Base-by-base conservation (phyloP, 2,329 filamentous ascomycete genomes). In the Aspergillus sp. region DNA sequence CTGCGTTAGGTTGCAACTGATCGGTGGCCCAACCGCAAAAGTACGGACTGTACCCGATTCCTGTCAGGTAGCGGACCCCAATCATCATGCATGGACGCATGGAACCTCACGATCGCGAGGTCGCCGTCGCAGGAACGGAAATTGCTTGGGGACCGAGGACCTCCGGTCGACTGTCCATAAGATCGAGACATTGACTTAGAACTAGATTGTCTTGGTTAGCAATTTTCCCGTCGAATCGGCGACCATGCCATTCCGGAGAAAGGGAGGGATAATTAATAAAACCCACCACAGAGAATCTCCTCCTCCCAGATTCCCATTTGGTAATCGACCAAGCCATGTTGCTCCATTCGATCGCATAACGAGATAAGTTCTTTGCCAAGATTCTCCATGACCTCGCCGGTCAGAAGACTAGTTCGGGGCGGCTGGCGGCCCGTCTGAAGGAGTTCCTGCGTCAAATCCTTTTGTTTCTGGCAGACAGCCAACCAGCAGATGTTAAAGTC, bases 251-350 rank as follows among this genome's bases (percentile, higher is more conserved):
- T 20, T 39, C 31, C 10, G 36, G 12, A 5, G 26, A 39, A 52
- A 22, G 42, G 52, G 22, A 46, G 49, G 53, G 10, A 54, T 46
- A 14, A 29, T 29, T 22, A 9, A 52, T 31, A 18, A 18, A 18
- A 83, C 90, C 77, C 81, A 96, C 93, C 84, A 59, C 85, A 85
- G 67, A 95, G 85, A 67, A 98, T 97, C 71, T 91, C 87, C 72
- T 98, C 93, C 77, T 98, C 95, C 86, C 92, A 96, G 26, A 98
- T 91, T 9, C 95, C 95, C 79, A 96, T 96, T 71, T 98, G 90
- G 74, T 98, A 99, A 78, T 99, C 95, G 11, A 99, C 92, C 52
- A 99, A 80, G n/a, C 95, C 95, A 72, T 96, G 89, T 66, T 90
- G 88, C 75, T 98, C 94, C 63, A 98, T 85, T 54, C 85, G 85